Conservation (phyloP, 768 basidiomycete genomes). For the Trametes coccinea region DNA sequence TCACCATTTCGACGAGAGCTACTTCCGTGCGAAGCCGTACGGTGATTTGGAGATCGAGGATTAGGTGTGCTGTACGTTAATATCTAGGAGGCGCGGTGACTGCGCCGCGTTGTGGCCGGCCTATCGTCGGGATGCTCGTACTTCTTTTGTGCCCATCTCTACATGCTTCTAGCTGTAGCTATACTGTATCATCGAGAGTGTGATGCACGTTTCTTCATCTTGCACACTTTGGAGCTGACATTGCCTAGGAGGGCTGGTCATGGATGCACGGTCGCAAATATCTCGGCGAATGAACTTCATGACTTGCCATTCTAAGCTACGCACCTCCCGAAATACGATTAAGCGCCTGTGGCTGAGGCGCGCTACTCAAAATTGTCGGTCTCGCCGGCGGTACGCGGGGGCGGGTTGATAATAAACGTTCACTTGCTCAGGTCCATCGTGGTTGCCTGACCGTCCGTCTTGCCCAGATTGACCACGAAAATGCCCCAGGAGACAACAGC, state of each 20-base stretch:
- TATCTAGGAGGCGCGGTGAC: not conserved
- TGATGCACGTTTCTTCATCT: constrained; percentile 17
- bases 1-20: constrained; percentile 93
- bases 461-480: not conserved
- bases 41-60: constrained; percentile 82
- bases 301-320: constrained; percentile 5
- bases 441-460: not conserved
- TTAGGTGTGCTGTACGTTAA: constrained; percentile 28
- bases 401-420: constrained; percentile 15
- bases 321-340: not conserved
- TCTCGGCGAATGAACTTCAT: constrained; percentile 7
- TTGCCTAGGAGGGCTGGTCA: not conserved
- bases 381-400: constrained; percentile 1
- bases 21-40: constrained; percentile 89
- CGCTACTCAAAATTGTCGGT: constrained; percentile 5
- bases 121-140: constrained; percentile 8
- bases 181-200: constrained; percentile 16
- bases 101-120: constrained; percentile 9
- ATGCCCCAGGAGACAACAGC: not conserved
- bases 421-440: not conserved
- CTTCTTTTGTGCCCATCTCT: constrained; percentile 10
- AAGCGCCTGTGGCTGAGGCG: not conserved
- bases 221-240: not conserved
- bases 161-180: constrained; percentile 15
- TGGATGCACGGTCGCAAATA: not conserved